Base-by-base conservation (phyloP, 805 yeast genomes). In the Nakazawaea peltata region DNA sequence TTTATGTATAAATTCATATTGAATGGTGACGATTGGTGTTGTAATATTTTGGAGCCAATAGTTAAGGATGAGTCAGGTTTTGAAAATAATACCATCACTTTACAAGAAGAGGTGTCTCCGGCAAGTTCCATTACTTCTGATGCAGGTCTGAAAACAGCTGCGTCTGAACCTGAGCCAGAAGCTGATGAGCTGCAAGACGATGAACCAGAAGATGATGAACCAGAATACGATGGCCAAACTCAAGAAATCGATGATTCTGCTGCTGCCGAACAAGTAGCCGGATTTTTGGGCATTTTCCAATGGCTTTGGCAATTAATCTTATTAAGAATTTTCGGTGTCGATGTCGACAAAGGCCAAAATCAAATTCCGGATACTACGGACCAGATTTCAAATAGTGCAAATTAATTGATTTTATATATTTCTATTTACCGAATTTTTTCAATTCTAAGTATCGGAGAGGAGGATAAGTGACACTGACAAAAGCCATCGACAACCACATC, bases 401-500 rank as follows among this genome's bases (percentile, higher is more conserved):
- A n/a, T n/a, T n/a, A n/a, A n/a, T n/a, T n/a, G 18, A 32, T 6
- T 8, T 16, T 21, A 8, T 8, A 21, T 16, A 5, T 16, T 9
- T 27, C 36, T 45, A 67, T 36, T 69, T 61, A 8, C 77, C 76
- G 48, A 64, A 78, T 37, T 54, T 59, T 48, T 66, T 71, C 44
- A 82, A 54, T 51, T 86, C 95, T 28, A 63, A 45, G 48, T 72
- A 80, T 43, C 96, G 63, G n/a, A 73, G 53, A 0, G 62, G 48
- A 5, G 94, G 87, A 52, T 79, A 86, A 0, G 66, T 59, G 2
- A 77, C 41, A 0, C 77, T 81, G 3, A 86, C 63, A 45, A 86
- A 74, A 0, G 76, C 92, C 72, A 81, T 71, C 11, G 81, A 65
- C 25, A 85, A 53, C 76, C 88, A 82, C 72, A 80, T 77, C 17